Evolutionary conservation across 2,329 filamentous ascomycete genomes (phyloP).

Genomic region (Ceratocystis alfenasii): DNA sequence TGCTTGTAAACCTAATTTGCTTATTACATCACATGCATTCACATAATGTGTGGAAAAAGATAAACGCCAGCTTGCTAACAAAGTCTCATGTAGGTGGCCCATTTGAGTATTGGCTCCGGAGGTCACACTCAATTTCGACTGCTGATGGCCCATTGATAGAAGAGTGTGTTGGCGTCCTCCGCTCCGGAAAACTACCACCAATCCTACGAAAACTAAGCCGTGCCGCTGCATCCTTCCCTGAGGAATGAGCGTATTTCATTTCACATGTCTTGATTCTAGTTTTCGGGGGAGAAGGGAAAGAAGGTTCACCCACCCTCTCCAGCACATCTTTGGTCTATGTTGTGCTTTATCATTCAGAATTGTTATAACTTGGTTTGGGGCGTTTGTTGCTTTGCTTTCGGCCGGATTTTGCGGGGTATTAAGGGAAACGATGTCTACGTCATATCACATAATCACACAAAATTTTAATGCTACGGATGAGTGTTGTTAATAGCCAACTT

Average conservation of each 20-base stretch:
- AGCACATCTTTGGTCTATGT: neutral
- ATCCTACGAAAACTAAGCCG: slow-evolving; percentile 30
- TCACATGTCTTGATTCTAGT: neutral
- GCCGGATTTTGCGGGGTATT: slow-evolving; percentile 1
- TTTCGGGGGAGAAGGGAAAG: neutral
- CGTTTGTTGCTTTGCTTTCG: slow-evolving; percentile 12
- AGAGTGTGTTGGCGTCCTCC: slow-evolving; percentile 30
- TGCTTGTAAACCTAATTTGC: neutral
- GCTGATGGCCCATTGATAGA: slow-evolving; percentile 30
- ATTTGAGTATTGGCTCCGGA: slow-evolving; percentile 38
- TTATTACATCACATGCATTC: neutral
- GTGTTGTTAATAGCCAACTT: neutral
- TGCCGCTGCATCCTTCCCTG: slow-evolving; percentile 30
- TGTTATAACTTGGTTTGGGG: slow-evolving; percentile 9
- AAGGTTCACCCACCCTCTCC: neutral
- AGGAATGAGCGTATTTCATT: slow-evolving; percentile 5
- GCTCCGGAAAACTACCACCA: slow-evolving; percentile 31
- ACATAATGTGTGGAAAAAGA: neutral
- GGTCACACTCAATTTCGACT: slow-evolving; percentile 32
- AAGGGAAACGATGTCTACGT: slow-evolving; percentile 14
- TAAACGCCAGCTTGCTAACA: slow-evolving; percentile 4
- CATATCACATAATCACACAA: slow-evolving; percentile 9
- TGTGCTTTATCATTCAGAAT: neutral
- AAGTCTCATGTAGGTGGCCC: slow-evolving; percentile 30
- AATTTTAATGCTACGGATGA: neutral